Evolutionary conservation across 805 yeast genomes (phyloP), one percentile per base, ranked within the genome.

Genomic region (Limtongia smithiae): DNA sequence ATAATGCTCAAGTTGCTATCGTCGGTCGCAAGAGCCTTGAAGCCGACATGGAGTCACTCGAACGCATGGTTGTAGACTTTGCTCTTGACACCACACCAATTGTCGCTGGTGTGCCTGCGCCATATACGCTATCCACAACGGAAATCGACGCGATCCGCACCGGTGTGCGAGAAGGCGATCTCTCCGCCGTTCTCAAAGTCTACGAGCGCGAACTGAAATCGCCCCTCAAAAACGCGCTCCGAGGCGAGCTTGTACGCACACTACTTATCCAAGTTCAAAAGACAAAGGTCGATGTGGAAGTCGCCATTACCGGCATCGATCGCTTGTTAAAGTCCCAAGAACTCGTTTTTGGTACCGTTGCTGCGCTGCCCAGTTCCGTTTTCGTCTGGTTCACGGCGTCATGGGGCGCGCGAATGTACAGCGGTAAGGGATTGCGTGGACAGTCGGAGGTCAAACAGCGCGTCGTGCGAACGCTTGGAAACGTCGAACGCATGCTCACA

Each of bases 241-340:
- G 69, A 12, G 98, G 97, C 3, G 79, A 81, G 48, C 74, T 91
- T 56, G 67, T 89, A 7, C 75, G 95, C 46, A 81, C 90, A 14
- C 66, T 93, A 39, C 69, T 93, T 61, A 90, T 91, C 54, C 97
- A 93, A 66, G 73, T 93, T n/a, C 98, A 91, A 66, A 91, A 93
- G 68, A 83, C 95, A 11, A 91, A 91, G 67, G 97, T 93, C 5
- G 98, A 91, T 65, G 96, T 95, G 7, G 89, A 85, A 32, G 71
- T 89, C 4, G 97, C 96, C 0, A 77, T 91, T 53, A 79, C 77
- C 59, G 97, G 97, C 7, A 90, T 93, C 54, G 97, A 93, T 67
- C 83, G 85, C 63, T 71, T 91, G 57, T 74, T 93, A 38, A 84
- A 88, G 65, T 83, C 93, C 43, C 98, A 91, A 69, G 95, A 93